Percentiles rank a stretch among this genome's conserved stretches.
These are phyloP conservation scores for Plasmodium gaboni DNA, from an alignment of 169 alveolate genomes.

Conservation along the genomic window DNA sequence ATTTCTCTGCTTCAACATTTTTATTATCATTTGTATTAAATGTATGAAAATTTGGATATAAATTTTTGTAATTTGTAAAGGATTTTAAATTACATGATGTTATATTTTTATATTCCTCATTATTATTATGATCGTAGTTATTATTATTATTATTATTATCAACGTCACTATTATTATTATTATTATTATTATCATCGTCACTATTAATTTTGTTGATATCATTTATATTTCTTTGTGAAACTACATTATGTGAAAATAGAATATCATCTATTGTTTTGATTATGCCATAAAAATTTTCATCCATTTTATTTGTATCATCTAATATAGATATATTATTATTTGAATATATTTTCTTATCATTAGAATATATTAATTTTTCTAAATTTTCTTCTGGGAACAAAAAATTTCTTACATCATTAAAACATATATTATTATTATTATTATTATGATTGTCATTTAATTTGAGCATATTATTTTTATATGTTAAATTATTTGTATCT, in stretches of 20 bases:
- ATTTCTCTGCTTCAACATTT: slow-evolving; percentile 14
- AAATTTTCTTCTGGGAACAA: slow-evolving; percentile 19
- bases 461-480: slow-evolving; percentile 8
- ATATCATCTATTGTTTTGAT: slow-evolving; percentile 74
- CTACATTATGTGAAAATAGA: slow-evolving; percentile 61
- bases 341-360: neutral
- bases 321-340: neutral
- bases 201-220: slow-evolving; percentile 1
- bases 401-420: slow-evolving; percentile 7
- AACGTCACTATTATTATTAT: neutral
- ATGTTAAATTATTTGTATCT: slow-evolving; percentile 9
- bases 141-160: slow-evolving; percentile 12
- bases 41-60: slow-evolving; percentile 14
- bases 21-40: slow-evolving; percentile 22
- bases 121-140: slow-evolving; percentile 23
- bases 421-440: neutral
- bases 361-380: neutral
- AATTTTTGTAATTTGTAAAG: slow-evolving; percentile 28
- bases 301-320: slow-evolving; percentile 35
- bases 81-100: slow-evolving; percentile 24
- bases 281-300: slow-evolving; percentile 49
- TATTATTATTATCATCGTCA: slow-evolving; percentile 6
- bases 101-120: slow-evolving; percentile 33
- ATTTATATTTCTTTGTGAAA: slow-evolving; percentile 36
- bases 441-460: neutral